Evolutionary conservation across 108 stramenopile species (phyloP).

Genomic region (Fragilaria crotonensis): DNA sequence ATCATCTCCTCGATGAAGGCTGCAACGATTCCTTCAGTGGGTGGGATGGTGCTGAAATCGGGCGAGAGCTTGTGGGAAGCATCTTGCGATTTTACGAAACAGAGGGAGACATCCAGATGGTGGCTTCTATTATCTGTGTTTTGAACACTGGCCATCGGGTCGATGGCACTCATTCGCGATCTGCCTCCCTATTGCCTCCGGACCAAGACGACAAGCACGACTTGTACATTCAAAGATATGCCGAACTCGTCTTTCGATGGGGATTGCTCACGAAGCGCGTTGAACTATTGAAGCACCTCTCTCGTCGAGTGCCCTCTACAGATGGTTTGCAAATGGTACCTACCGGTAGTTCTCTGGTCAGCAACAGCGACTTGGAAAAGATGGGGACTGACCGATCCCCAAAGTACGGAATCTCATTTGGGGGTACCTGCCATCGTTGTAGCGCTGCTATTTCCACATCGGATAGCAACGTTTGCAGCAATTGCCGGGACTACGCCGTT

Average conservation of each 20-base stretch:
- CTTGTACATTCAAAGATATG: conserved; percentile 56
- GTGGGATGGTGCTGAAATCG: conserved; percentile 56
- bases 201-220: conserved; percentile 46
- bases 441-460: background rate
- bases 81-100: conserved; percentile 64
- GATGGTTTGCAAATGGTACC: conserved; percentile 13
- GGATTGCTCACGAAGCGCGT: conserved; percentile 51
- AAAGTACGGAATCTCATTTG: background rate
- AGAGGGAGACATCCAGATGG: conserved; percentile 71
- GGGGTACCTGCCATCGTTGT: conserved; percentile 8
- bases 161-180: background rate
- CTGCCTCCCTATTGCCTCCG: conserved; percentile 34
- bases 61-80: conserved; percentile 45
- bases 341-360: background rate
- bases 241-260: conserved; percentile 62
- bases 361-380: background rate
- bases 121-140: conserved; percentile 70
- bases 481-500: conserved; percentile 56
- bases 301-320: conserved; percentile 22
- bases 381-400: background rate
- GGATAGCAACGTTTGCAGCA: conserved; percentile 36
- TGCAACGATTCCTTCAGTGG: conserved; percentile 38
- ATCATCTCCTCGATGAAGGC: conserved; percentile 23
- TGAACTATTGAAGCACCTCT: conserved; percentile 66
- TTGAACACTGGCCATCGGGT: conserved; percentile 31